Base-by-base conservation (phyloP, 495 filamentous ascomycete species). In the Pyrenopolyporus hunteri region DNA sequence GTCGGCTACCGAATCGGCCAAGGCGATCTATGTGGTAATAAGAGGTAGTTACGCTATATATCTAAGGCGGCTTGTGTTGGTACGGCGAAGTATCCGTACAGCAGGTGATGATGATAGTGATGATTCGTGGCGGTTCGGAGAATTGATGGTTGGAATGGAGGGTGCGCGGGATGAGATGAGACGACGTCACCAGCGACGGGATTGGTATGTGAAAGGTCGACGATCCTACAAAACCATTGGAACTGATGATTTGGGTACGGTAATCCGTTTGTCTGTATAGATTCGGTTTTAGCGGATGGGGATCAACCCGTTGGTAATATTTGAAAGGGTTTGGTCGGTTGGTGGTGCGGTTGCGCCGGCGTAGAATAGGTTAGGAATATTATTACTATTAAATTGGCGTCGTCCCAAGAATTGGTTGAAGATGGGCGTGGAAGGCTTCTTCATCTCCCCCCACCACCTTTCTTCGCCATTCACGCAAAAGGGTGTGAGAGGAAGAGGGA, bases 141-240 rank as follows among this genome's bases (percentile, higher is more conserved):
- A 63, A 29, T 52, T 51, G 50, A 26, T 47, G 39, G 45, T 28
- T 57, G 42, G 63, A 60, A 60, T 66, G 57, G 40, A 52, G 56
- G 25, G 37, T 45, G 43, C 22, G 36, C 43, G 46, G 35, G 51
- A 60, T 56, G 26, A 57, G 45, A 59, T 53, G 46, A 66, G 63
- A 60, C 57, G 57, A 66, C 63, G 63, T 66, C 63, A 66, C 63
- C 35, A 44, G 36, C 36, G 19, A 43, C 35, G 26, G 19, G 28
- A 47, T 35, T 59, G 50, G 55, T 56, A 57, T 58, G 53, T 7
- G 47, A 46, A 29, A 11, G 22, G 22, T n/a, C 32, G 14, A 35
- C 36, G 20, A 40, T 20, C 33, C 31, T 13, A 45, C 39, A n/a
- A 53, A 39, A 29, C 25, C n/a, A 51, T 14, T 13, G 22, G 26